Base-by-base conservation (phyloP, 371 early-diverging fungal species). In the Parasitella parasitica region DNA sequence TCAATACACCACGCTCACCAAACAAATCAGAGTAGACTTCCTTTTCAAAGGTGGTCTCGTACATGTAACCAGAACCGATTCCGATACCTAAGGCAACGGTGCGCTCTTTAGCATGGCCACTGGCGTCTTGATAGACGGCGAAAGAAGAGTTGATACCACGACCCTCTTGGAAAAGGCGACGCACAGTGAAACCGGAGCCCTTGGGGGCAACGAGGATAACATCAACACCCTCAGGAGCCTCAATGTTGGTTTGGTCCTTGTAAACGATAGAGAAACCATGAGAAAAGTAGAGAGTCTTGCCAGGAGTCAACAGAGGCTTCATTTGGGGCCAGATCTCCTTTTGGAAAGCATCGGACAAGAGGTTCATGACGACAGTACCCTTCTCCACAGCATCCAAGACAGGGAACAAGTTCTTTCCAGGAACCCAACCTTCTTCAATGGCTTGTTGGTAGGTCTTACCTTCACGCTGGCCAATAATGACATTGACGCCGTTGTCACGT, bases 81-180 rank as follows among this genome's bases (percentile, higher is more conserved):
- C 93, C 97, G 48, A 96, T 91, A 80, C 96, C 98, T 52, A 96
- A 87, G 49, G 91, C 96, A 61, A 93, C 82, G 50, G 96, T 94
- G 58, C 94, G 89, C 72, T 97, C 98, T 65, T 91, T 86, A 58
- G 97, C 98, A 72, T 94, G 80, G 62, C 96, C 97, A 66, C 92
- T 89, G 41, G 85, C 91, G 77, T 97, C 96, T 77, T 98, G 95
- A 84, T 84, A 91, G 64, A 98, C 92, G 66, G 98, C 98, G 49
- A 95, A 90, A 46, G 97, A 96, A 36, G 95, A 93, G 90, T 98
- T 98, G 81, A 98, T 96, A 59, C 98, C 98, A 72, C 95, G 91
- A 57, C 97, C 97, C 73, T 96, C 94, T 51, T 94, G 89, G 92
- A 97, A 98, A 51, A 96, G 85, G 72, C 91, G 91, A 75, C 98